Percentiles rank a stretch among this genome's conserved stretches.
Evolutionary conservation across 2,329 filamentous ascomycete genomes (phyloP).

Genomic region (Fusarium algeriense): DNA sequence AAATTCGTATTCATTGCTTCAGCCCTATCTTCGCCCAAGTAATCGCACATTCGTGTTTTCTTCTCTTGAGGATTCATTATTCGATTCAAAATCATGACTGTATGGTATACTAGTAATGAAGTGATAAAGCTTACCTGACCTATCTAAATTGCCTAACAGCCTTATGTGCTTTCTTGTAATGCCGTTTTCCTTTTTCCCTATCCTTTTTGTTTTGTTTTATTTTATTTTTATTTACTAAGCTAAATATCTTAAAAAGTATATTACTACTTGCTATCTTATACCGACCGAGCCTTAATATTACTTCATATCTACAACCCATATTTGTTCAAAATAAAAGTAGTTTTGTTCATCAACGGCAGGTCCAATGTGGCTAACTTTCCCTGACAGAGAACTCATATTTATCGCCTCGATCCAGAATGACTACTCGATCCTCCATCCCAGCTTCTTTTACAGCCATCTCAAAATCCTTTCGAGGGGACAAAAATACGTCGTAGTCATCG

Average conservation of each 20-base stretch:
- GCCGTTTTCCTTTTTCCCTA: neutral
- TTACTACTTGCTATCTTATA: neutral
- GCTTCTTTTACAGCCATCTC: slow-evolving; percentile 65
- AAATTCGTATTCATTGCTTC: neutral
- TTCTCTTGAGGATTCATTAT: no score
- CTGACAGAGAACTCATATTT: slow-evolving; percentile 25
- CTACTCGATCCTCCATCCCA: slow-evolving; percentile 64
- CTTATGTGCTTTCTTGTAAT: neutral
- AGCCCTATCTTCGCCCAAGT: no score
- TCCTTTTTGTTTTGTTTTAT: no score
- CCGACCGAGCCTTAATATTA: neutral
- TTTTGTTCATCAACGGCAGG: neutral
- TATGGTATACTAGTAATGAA: neutral
- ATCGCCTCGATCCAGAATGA: slow-evolving; percentile 65
- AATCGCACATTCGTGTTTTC: no score
- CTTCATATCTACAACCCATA: neutral
- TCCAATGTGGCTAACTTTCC: neutral
- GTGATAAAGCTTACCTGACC: neutral
- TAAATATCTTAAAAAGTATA: neutral
- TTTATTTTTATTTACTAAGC: neutral
- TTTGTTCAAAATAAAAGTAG: neutral
- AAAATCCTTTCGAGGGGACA: slow-evolving; percentile 71
- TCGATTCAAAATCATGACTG: no score
- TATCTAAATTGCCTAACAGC: neutral
- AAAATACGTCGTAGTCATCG: slow-evolving; percentile 73